A percentile compares a stretch with the other conserved stretches of the same genome.
These are phyloP conservation scores for Albugo candida DNA, from an alignment of 352 stramenopile species.

Conservation along the genomic window DNA sequence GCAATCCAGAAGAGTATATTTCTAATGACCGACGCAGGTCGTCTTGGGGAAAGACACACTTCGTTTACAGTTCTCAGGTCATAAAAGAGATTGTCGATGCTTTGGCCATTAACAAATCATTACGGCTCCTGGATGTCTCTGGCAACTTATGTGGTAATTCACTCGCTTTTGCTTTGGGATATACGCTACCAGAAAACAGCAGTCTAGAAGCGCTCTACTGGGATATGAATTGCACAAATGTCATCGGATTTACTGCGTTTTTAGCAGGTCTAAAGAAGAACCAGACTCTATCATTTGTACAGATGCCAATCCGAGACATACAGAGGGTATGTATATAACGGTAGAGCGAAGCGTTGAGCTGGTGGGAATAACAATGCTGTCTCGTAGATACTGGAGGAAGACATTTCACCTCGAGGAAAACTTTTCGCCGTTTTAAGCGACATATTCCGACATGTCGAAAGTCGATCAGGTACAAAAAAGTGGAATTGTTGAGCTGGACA, in stretches of 20 bases:
- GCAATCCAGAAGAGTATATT: no score
- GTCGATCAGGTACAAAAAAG: no score
- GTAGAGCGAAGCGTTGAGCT: background rate
- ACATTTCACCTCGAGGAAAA: constrained; percentile 38
- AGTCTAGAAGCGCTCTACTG: constrained; percentile 47
- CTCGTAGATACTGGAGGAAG: constrained; percentile 38
- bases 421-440: constrained; percentile 50
- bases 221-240: constrained; percentile 54
- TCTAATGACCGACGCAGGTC: no score
- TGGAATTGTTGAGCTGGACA: no score
- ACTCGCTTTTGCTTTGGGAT: constrained; percentile 22
- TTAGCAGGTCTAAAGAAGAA: constrained; percentile 41
- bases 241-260: constrained; percentile 44
- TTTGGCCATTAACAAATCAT: constrained; percentile 15
- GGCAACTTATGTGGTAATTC: constrained; percentile 53
- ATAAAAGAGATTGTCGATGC: constrained; percentile 9
- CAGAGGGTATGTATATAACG: constrained; percentile 18
- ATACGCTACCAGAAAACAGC: constrained; percentile 28
- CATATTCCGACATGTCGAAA: constrained; percentile 9
- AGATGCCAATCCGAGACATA: constrained; percentile 64
- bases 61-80: constrained; percentile 33
- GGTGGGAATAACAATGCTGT: background rate
- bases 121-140: constrained; percentile 53
- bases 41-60: background rate
- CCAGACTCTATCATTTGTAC: constrained; percentile 37